Evolutionary conservation across 441 rosid genomes (phyloP).

Genomic region (Euphorbia celastroides): DNA sequence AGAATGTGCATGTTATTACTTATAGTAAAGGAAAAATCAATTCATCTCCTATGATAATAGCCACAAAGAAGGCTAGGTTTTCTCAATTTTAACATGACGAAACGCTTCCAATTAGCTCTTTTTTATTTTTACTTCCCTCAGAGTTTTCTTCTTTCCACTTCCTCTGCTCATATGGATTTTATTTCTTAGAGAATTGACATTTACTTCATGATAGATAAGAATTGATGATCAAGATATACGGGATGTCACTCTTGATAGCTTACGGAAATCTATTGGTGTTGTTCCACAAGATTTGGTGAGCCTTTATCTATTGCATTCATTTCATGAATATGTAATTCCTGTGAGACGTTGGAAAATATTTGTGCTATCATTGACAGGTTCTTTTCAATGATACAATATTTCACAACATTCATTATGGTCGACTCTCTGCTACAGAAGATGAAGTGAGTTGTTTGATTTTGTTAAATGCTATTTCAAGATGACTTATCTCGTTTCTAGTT

Average conservation of each 20-base stretch:
- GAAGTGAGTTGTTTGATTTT: constrained; percentile 45
- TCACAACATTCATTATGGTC: constrained; percentile 92
- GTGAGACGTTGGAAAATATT: constrained; percentile 22
- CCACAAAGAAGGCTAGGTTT: no score
- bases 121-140: background rate
- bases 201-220: constrained; percentile 44
- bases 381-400: constrained; percentile 94
- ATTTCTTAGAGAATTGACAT: background rate
- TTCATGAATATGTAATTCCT: background rate
- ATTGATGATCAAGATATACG: constrained; percentile 90
- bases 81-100: no score
- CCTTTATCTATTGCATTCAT: constrained; percentile 8
- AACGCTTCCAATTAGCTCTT: no score
- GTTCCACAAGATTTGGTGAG: constrained; percentile 95
- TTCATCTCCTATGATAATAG: no score
- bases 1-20: no score
- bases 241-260: constrained; percentile 69
- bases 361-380: constrained; percentile 46
- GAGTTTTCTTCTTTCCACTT: background rate
- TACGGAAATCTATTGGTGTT: constrained; percentile 75
- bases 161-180: background rate
- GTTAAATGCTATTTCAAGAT: background rate
- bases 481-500: constrained; percentile 6
- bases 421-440: constrained; percentile 86
- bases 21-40: no score